Evolutionary conservation across 176 grass and related monocot species (phyloP).

Genomic region (Lolium rigidum): DNA sequence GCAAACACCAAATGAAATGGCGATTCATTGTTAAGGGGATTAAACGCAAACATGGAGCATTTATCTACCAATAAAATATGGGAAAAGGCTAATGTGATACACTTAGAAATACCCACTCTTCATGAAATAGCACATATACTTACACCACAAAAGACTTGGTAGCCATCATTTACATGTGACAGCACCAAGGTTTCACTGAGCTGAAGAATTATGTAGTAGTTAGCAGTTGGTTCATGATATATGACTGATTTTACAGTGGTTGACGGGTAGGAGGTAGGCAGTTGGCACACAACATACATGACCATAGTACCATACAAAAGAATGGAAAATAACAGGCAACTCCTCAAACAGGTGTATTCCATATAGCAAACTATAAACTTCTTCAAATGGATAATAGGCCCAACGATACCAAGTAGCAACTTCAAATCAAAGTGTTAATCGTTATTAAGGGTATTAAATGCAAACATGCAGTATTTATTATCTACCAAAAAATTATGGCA

Average conservation of each 20-base stretch:
- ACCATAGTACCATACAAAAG: neutral
- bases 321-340: neutral
- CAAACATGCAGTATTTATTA: neutral
- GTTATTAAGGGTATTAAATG: neutral
- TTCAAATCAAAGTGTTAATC: neutral
- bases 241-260: neutral
- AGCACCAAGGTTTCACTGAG: neutral
- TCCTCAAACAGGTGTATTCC: neutral
- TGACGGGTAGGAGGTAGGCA: neutral
- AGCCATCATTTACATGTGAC: slow-evolving; percentile 24
- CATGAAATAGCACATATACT: neutral
- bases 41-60: neutral
- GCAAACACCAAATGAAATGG: neutral
- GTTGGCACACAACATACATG: neutral
- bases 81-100: neutral
- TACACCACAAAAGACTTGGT: slow-evolving; percentile 34
- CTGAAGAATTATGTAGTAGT: neutral
- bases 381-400: neutral
- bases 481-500: neutral
- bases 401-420: neutral
- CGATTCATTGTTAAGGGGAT: neutral
- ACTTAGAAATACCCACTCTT: slow-evolving; percentile 26
- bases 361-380: neutral
- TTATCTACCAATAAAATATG: neutral
- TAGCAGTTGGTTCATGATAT: slow-evolving; percentile 37